Base-by-base conservation (phyloP, 2,329 filamentous ascomycete species). In the Plenodomus lindquistii region DNA sequence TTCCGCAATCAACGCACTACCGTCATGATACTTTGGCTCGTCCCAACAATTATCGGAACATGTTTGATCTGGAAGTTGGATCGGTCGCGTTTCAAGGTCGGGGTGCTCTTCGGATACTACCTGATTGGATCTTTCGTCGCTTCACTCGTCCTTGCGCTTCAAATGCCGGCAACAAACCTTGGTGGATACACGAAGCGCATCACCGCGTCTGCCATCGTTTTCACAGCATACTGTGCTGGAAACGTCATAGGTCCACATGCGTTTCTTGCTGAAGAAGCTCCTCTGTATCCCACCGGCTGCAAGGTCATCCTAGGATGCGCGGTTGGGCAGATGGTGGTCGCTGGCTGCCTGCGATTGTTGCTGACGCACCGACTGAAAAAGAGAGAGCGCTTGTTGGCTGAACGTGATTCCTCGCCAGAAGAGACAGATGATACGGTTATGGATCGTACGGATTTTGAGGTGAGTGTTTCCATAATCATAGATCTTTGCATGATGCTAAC, bases 101-200 rank as follows among this genome's bases (percentile, higher is more conserved):
- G 80, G 1, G 71, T 81, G 0, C 66, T 83, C 0, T 72, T 79
- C 19, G 79, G 77, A 0, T 81, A 81, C 55, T 83, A 83, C 53
- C 77, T 82, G 45, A 50, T 55, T 7, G 72, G 79, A 0, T 66
- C 74, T 0, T 83, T 75, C 43, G 81, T 83, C 2, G 73, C 75
- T 0, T 78, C 78, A 1, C 64, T 84, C 7, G 80, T 83, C 0
- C 68, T 83, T 0, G 79, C 79, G 0, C 70, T 84, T 24, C 81
- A 81, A 51, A 74, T 81, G 66, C 79, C 79, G 1, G 75, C 77
- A 0, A 69, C 74, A 4, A 81, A 80, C 21, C 56, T 80, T 0
- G 77, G 72, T 2, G 55, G 55, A 19, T 59, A 59, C 31, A 59
- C 55, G 9, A 59, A 59, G 37, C 71, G 77, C 4, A 73, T 75